These are phyloP conservation scores for Acer negundo DNA, from an alignment of 345 rosid genomes.

Conservation along the genomic window DNA sequence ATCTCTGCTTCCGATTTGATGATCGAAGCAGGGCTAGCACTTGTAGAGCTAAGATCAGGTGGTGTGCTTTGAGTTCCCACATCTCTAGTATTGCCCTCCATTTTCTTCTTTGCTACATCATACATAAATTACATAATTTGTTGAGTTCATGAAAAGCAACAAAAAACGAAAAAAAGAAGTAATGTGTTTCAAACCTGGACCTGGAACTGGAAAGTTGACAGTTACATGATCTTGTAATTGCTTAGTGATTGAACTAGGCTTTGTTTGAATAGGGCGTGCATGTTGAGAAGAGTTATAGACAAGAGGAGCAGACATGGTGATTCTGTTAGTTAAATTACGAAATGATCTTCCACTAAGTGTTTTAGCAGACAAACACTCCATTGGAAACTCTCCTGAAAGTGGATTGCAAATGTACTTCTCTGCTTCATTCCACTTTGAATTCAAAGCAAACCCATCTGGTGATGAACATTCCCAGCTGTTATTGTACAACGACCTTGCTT, in stretches of 20 bases:
- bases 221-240: constrained; percentile 23
- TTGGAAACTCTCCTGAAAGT: constrained; percentile 95
- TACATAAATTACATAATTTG: neutral
- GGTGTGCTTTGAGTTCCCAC: constrained; percentile 87
- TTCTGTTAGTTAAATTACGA: constrained; percentile 40
- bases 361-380: constrained; percentile 94
- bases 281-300: constrained; percentile 42
- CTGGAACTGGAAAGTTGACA: constrained; percentile 35
- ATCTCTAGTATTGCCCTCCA: constrained; percentile 58
- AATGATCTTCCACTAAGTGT: constrained; percentile 78
- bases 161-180: neutral
- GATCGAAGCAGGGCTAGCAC: constrained; percentile 72
- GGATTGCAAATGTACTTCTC: constrained; percentile 97
- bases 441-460: constrained; percentile 79
- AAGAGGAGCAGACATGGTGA: constrained; percentile 86
- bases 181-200: constrained; percentile 36
- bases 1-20: constrained; percentile 46
- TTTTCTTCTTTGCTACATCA: constrained; percentile 50
- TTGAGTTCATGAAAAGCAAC: neutral
- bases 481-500: constrained; percentile 59
- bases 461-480: constrained; percentile 63
- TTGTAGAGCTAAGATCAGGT: constrained; percentile 51
- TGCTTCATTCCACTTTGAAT: constrained; percentile 97
- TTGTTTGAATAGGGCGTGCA: constrained; percentile 35
- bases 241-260: constrained; percentile 33